Base-by-base conservation (phyloP, 441 rosid species). In the Viola pubescens region DNA sequence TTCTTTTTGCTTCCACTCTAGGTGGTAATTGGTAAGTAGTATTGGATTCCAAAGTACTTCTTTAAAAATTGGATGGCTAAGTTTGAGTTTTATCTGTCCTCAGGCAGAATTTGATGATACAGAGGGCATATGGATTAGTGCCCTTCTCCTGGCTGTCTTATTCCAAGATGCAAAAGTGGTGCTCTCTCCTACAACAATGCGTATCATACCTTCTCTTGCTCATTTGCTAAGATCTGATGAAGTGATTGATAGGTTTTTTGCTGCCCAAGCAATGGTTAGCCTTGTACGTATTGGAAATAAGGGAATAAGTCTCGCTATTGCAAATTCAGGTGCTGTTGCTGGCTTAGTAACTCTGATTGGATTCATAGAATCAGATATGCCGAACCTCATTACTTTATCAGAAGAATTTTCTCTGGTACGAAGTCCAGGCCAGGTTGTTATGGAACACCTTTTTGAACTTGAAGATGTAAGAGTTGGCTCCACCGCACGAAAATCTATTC, bases 191-290 rank as follows among this genome's bases (percentile, higher is more conserved):
- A 56, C 77, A 73, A 79, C 86, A 45, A 70, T 73, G 75, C 75
- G 73, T 56, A 76, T 81, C 67, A 80, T 92, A 64, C 88, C 94
- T 65, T 80, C 81, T 45, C 87, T 92, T 45, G 80, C 91, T 59
- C 71, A 67, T 68, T 70, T 92, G 66, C 84, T 92, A 69, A 78
- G 76, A 69, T 89, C 94, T 53, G 98, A 92, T 59, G 79, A 85
- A 77, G 59, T 79, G 69, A 81, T 82, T 53, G 90, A 87, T 46
- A 77, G 75, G 65, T 89, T 67, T 73, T 92, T 89, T 67, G 76
- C 94, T 59, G 88, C 98, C 44, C 98, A 92, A 73, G 97, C 88
- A 52, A 67, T 92, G 78, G 84, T 86, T 58, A 83, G 82, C 51
- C 81, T 92, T 48, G 83, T 81, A 65, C 75, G 76, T 63, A 73